Percentiles rank a stretch among this genome's conserved stretches.
Evolutionary conservation across 495 filamentous ascomycete genomes (phyloP).

Genomic region (Penicillium psychrofluorescens): DNA sequence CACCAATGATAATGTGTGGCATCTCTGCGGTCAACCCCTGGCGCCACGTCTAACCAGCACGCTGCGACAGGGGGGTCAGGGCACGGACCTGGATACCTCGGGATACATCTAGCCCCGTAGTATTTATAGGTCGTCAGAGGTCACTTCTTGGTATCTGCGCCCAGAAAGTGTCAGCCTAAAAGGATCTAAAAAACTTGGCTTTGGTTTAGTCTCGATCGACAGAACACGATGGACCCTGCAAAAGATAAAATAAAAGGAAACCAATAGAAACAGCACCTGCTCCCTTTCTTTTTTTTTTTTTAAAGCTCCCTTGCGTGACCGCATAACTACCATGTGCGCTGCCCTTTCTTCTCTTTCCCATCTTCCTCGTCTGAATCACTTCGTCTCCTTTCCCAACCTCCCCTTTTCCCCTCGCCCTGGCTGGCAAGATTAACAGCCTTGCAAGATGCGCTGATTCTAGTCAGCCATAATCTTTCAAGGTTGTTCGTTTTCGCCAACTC

Average conservation of each 20-base stretch:
- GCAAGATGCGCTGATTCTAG: not conserved
- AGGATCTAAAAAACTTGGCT: slow-evolving; percentile 17
- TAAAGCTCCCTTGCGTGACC: not conserved
- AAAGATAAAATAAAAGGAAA: too few species aligned
- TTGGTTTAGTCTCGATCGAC: slow-evolving; percentile 7
- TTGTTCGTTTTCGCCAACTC: not conserved
- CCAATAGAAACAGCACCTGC: too few species aligned
- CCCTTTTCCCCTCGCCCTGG: not conserved
- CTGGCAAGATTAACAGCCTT: not conserved
- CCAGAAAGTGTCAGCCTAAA: not conserved
- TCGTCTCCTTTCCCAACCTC: not conserved
- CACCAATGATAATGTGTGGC: too few species aligned
- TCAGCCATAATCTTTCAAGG: too few species aligned
- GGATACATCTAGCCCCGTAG: too few species aligned
- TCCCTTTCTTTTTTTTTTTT: too few species aligned
- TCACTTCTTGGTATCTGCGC: not conserved
- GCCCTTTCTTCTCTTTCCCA: slow-evolving; percentile 1
- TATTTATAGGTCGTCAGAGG: too few species aligned
- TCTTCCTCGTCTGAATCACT: not conserved
- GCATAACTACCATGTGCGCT: slow-evolving; percentile 1
- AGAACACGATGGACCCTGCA: not conserved
- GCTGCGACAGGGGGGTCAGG: too few species aligned
- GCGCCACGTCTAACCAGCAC: too few species aligned
- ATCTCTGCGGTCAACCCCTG: too few species aligned
- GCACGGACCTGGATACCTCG: too few species aligned